Evolutionary conservation across 176 grass and related monocot genomes (phyloP).

Genomic region (Guadua angustifolia): DNA sequence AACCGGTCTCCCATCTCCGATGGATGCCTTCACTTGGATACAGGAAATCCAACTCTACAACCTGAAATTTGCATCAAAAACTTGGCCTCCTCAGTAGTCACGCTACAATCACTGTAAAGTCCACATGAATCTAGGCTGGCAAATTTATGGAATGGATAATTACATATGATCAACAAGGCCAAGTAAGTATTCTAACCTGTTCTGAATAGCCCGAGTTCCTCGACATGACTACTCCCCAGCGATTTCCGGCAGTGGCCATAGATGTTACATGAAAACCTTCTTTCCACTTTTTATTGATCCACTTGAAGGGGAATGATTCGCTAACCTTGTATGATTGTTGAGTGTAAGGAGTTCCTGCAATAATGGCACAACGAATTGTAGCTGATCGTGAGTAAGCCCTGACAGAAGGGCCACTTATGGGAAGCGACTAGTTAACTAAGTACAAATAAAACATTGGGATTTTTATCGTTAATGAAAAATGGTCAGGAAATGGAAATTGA

Average conservation of each 20-base stretch:
- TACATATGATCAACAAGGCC: conserved; percentile 2
- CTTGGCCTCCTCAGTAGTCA: background rate
- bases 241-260: conserved; percentile 87
- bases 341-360: conserved; percentile 76
- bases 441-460: conserved; percentile 13
- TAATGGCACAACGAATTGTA: conserved; percentile 19
- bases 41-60: conserved; percentile 95
- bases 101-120: background rate
- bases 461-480: conserved; percentile 23
- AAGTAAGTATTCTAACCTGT: conserved; percentile 60
- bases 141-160: conserved; percentile 14
- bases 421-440: background rate
- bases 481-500: background rate
- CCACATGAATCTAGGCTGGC: conserved; percentile 2
- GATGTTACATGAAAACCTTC: conserved; percentile 98
- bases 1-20: conserved; percentile 85
- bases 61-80: conserved; percentile 45
- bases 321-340: conserved; percentile 98
- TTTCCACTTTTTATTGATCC: conserved; percentile 99
- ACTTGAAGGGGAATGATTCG: conserved; percentile 95
- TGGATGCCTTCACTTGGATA: conserved; percentile 97
- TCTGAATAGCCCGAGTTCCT: conserved; percentile 80
- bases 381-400: background rate
- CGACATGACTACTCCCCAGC: conserved; percentile 97
- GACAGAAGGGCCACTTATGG: background rate